Evolutionary conservation across 495 filamentous ascomycete genomes (phyloP).

Genomic region (Penicillium herquei): DNA sequence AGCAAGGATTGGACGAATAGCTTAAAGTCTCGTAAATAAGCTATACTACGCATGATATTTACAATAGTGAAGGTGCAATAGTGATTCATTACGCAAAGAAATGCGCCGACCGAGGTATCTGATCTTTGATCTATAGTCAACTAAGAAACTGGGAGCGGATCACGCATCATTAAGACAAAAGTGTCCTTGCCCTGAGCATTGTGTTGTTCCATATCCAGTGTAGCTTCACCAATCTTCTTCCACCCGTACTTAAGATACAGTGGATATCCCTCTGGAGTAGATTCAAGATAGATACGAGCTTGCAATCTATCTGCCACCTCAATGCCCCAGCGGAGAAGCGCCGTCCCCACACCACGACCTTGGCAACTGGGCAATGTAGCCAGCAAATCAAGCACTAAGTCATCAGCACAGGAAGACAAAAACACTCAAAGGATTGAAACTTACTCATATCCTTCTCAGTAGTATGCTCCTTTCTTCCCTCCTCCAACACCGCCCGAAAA

Average conservation of each 20-base stretch:
- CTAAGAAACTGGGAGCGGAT: constrained; percentile 3
- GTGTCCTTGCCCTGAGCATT: constrained; percentile 17
- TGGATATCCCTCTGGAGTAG: constrained; percentile 47
- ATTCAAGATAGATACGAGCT: constrained; percentile 51
- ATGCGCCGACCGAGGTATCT: background rate
- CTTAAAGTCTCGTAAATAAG: too few species aligned
- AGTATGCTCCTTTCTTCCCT: constrained; percentile 13
- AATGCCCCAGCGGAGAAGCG: constrained; percentile 49
- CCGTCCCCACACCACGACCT: constrained; percentile 48
- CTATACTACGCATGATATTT: too few species aligned
- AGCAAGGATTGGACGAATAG: too few species aligned
- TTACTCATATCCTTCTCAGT: constrained; percentile 25
- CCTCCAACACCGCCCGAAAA: constrained; percentile 18
- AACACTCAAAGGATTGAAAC: background rate
- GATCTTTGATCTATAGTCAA: background rate
- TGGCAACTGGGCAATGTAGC: constrained; percentile 46
- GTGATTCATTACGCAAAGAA: too few species aligned
- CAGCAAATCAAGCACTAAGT: constrained; percentile 42
- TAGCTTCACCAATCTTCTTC: constrained; percentile 36
- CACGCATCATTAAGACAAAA: constrained; percentile 26
- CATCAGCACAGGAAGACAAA: background rate
- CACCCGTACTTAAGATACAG: constrained; percentile 59
- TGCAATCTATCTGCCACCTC: constrained; percentile 48
- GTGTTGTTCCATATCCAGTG: constrained; percentile 29
- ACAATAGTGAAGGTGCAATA: too few species aligned